These are phyloP conservation scores for Eutrema salsugineum DNA, from an alignment of 441 rosid species.

Conservation along the genomic window DNA sequence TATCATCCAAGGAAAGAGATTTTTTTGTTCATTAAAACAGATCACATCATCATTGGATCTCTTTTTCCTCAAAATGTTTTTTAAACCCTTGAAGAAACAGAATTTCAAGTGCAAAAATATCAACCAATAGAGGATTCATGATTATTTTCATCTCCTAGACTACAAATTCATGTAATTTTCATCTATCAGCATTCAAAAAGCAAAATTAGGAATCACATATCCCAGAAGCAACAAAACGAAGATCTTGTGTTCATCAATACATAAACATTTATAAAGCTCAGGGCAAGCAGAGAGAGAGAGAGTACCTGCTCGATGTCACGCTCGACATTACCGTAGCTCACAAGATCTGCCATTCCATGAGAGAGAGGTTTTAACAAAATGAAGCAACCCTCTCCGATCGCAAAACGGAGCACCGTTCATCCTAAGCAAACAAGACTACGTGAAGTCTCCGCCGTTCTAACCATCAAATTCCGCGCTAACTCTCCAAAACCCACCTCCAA, in stretches of 20 bases:
- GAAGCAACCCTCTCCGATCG: slow-evolving; percentile 70
- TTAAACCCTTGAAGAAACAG: too few relatives aligned
- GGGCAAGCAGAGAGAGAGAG: background rate
- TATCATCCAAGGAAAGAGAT: too few relatives aligned
- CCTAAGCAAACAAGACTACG: slow-evolving; percentile 51
- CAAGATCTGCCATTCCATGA: slow-evolving; percentile 99
- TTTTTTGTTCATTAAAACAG: too few relatives aligned
- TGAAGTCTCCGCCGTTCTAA: slow-evolving; percentile 32
- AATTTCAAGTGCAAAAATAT: too few relatives aligned
- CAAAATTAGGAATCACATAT: background rate
- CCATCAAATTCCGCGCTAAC: slow-evolving; percentile 41
- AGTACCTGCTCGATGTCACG: slow-evolving; percentile 86
- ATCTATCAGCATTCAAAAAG: background rate
- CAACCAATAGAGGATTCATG: too few relatives aligned
- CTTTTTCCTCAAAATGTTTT: too few relatives aligned
- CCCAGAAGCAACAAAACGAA: background rate
- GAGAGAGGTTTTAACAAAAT: slow-evolving; percentile 58
- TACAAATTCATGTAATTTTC: background rate
- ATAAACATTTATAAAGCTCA: background rate
- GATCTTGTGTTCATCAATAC: background rate
- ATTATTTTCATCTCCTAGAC: background rate
- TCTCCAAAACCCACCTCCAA: slow-evolving; percentile 19
- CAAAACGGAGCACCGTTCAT: slow-evolving; percentile 79
- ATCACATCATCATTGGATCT: too few relatives aligned
- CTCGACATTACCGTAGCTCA: slow-evolving; percentile 74